Percentiles rank a stretch among this genome's conserved stretches.
Conservation (phyloP, 305 asterid species). For the Lippia alba region DNA sequence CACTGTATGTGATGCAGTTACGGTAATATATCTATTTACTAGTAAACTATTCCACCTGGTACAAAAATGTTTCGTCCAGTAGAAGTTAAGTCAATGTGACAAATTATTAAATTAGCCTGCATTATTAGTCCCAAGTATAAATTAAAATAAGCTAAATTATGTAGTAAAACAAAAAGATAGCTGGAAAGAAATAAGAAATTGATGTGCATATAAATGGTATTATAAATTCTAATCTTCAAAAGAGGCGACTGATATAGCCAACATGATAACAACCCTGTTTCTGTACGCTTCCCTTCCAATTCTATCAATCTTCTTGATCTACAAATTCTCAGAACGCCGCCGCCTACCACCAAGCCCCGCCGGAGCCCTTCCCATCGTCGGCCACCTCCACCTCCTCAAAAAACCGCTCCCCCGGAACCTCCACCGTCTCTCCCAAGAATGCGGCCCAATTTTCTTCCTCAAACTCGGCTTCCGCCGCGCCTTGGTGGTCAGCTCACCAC, state of each 20-base stretch:
- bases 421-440: slow-evolving; percentile 38
- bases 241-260: background rate
- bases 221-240: too few species aligned
- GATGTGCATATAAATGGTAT: too few species aligned
- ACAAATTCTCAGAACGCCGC: slow-evolving; percentile 15
- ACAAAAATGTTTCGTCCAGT: too few species aligned
- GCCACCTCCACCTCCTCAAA: slow-evolving; percentile 60
- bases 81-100: too few species aligned
- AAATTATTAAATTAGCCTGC: too few species aligned
- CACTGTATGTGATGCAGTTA: too few species aligned
- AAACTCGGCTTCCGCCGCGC: slow-evolving; percentile 52
- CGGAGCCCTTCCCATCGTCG: slow-evolving; percentile 48
- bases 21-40: too few species aligned
- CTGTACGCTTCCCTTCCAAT: slow-evolving; percentile 1
- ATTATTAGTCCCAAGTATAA: too few species aligned
- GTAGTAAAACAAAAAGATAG: too few species aligned
- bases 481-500: slow-evolving; percentile 54
- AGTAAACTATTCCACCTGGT: too few species aligned
- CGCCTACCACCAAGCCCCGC: slow-evolving; percentile 39
- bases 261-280: background rate
- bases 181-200: too few species aligned
- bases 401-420: slow-evolving; percentile 44
- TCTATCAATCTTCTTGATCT: background rate
- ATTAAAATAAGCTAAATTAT: too few species aligned
- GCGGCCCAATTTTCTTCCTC: slow-evolving; percentile 58